A percentile compares a stretch with the other conserved stretches of the same genome.
Evolutionary conservation across 2,329 filamentous ascomycete genomes (phyloP).

Genomic region (Fusarium humuli): DNA sequence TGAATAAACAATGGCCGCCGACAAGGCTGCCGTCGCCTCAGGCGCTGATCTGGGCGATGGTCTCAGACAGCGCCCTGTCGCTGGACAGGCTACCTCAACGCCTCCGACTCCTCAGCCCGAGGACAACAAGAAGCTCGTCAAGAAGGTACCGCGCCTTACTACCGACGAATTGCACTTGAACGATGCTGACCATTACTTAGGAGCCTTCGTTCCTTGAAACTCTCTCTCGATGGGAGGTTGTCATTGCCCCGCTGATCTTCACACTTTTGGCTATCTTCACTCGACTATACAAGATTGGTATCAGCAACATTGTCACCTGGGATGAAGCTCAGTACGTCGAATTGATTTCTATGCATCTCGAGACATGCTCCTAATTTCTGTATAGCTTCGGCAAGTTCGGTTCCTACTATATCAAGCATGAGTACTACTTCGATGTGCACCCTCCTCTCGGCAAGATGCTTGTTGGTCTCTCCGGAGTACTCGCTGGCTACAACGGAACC

Average conservation of each 20-base stretch:
- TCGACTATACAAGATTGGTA: slow-evolving; percentile 75
- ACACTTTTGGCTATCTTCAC: slow-evolving; percentile 73
- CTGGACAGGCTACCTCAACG: slow-evolving; percentile 52
- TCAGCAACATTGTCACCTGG: slow-evolving; percentile 75
- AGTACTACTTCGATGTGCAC: slow-evolving; percentile 96
- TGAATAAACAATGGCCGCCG: slow-evolving; percentile 62
- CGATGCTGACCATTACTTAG: slow-evolving; percentile 49
- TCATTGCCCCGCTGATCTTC: slow-evolving; percentile 72
- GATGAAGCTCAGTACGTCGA: slow-evolving; percentile 72
- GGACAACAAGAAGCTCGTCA: slow-evolving; percentile 69
- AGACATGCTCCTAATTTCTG: slow-evolving; percentile 37
- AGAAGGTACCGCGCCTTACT: slow-evolving; percentile 61
- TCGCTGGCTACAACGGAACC: slow-evolving; percentile 97
- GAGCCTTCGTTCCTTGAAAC: slow-evolving; percentile 69
- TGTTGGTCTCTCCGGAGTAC: slow-evolving; percentile 92
- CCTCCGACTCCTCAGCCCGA: slow-evolving; percentile 60
- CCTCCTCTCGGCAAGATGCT: slow-evolving; percentile 98
- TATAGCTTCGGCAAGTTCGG: slow-evolving; percentile 93
- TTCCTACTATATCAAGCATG: slow-evolving; percentile 97
- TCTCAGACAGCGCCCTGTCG: slow-evolving; percentile 65
- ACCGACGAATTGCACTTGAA: background rate
- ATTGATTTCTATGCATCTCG: background rate
- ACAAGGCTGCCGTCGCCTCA: slow-evolving; percentile 67
- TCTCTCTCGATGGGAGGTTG: slow-evolving; percentile 72
- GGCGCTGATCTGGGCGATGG: slow-evolving; percentile 69